These are phyloP conservation scores for Persicaria maculosa DNA, from an alignment of 148 eudicot genomes.

Conservation along the genomic window DNA sequence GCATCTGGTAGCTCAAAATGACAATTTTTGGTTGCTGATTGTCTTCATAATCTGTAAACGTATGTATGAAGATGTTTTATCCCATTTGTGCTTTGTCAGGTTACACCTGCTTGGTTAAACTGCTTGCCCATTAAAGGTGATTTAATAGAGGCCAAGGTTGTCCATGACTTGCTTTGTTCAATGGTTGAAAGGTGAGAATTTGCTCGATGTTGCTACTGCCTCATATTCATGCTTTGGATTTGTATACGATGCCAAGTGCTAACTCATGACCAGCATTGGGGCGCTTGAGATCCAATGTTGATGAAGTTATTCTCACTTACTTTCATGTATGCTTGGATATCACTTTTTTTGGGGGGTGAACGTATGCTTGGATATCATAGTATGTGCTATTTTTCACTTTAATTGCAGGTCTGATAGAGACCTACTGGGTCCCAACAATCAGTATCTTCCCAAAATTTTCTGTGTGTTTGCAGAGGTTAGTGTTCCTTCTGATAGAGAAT, in stretches of 20 bases:
- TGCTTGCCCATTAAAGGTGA: slow-evolving; percentile 82
- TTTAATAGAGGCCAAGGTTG: slow-evolving; percentile 82
- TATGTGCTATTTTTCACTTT: not conserved
- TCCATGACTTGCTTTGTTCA: slow-evolving; percentile 81
- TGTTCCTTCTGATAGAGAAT: not conserved
- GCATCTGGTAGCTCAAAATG: not conserved
- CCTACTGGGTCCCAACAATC: slow-evolving; percentile 83
- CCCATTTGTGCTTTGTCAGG: slow-evolving; percentile 24
- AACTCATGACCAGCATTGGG: too few relatives aligned
- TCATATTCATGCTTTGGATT: not conserved
- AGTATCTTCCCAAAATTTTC: slow-evolving; percentile 77
- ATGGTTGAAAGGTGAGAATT: slow-evolving; percentile 77
- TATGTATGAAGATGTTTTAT: not conserved
- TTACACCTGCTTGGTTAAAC: slow-evolving; percentile 74
- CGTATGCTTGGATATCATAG: not conserved
- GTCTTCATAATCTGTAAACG: not conserved
- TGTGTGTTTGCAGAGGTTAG: slow-evolving; percentile 92
- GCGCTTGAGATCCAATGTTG: not conserved
- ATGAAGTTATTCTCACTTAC: not conserved
- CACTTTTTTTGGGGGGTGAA: too few relatives aligned
- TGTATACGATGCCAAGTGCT: not conserved
- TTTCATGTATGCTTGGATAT: too few relatives aligned
- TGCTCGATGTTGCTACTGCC: not conserved
- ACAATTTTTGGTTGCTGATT: too few relatives aligned
- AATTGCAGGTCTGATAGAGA: slow-evolving; percentile 77